A percentile compares a stretch with the other conserved stretches of the same genome.
These are phyloP conservation scores for Melaleuca alternifolia DNA, from an alignment of 345 rosid genomes.

Conservation along the genomic window DNA sequence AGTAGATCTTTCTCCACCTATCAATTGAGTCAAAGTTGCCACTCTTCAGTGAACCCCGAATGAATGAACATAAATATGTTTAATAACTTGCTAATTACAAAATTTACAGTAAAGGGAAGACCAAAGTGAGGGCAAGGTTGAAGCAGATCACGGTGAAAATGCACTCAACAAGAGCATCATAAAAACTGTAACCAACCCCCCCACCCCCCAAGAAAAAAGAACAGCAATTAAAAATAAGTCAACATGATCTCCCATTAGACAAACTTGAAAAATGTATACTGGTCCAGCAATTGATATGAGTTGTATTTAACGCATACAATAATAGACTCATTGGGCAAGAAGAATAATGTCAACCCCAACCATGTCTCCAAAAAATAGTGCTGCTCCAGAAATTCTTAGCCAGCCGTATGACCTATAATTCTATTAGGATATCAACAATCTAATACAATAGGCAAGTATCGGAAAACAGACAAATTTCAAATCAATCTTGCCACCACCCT, in stretches of 20 bases:
- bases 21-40: background rate
- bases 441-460: background rate
- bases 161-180: background rate
- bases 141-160: background rate
- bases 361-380: background rate
- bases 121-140: background rate
- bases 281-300: background rate
- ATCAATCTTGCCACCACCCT: background rate
- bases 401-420: background rate
- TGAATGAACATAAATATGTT: background rate
- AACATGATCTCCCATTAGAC: background rate
- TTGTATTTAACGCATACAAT: background rate
- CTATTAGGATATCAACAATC: background rate
- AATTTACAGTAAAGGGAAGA: background rate
- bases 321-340: background rate
- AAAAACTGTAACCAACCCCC: background rate
- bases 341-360: background rate
- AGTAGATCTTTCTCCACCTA: background rate
- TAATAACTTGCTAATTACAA: background rate
- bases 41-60: background rate
- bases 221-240: background rate
- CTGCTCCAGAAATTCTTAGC: background rate
- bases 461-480: background rate
- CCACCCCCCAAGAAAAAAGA: background rate
- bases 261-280: background rate